Evolutionary conservation across 1,284 basidiomycete genomes (phyloP).

Genomic region (Cryptococcus depauperatus): DNA sequence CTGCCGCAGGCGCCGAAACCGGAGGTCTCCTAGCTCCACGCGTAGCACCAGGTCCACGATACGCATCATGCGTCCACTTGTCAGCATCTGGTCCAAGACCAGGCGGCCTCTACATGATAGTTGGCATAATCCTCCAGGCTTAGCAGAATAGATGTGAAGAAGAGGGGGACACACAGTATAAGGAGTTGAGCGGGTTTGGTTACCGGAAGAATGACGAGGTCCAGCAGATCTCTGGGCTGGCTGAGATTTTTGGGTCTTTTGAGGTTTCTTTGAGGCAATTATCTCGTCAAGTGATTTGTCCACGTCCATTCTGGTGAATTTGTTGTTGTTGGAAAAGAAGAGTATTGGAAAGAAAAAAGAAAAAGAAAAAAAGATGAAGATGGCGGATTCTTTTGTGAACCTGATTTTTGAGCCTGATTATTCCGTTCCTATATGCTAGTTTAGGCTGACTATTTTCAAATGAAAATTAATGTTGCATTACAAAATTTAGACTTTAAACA

Average conservation of each 20-base stretch:
- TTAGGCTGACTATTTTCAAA: too few species aligned
- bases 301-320: conserved; percentile 33
- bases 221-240: neutral
- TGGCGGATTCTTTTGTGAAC: too few species aligned
- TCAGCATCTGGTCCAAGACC: conserved; percentile 40
- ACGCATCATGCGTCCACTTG: conserved; percentile 45
- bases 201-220: conserved; percentile 9
- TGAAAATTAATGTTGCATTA: too few species aligned
- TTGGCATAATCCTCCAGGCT: neutral
- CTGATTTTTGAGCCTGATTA: too few species aligned
- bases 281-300: conserved; percentile 42
- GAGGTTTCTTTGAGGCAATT: neutral
- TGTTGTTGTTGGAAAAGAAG: neutral
- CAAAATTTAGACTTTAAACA: too few species aligned
- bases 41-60: conserved; percentile 17
- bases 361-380: neutral
- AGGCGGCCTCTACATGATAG: conserved; percentile 35
- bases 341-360: neutral
- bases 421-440: too few species aligned
- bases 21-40: conserved; percentile 4
- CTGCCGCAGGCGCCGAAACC: neutral
- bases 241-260: neutral
- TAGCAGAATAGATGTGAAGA: neutral
- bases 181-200: conserved; percentile 17
- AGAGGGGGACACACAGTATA: conserved; percentile 32